phyloP scores from a whole-genome alignment of 208 protist genomes.

The Leishmania mexicana region DNA sequence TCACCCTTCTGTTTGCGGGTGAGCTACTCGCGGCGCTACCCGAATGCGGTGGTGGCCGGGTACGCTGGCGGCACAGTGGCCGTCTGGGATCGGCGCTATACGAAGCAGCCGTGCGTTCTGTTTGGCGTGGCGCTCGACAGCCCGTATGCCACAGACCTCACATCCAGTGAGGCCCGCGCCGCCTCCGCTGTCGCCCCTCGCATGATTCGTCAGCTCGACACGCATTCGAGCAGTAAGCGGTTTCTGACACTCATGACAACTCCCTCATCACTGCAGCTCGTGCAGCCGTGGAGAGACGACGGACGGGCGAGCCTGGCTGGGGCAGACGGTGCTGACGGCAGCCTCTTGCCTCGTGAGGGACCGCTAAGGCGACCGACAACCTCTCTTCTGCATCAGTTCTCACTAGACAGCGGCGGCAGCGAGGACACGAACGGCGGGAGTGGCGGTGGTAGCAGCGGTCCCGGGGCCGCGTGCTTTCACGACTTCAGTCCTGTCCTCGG shows the following conservation, averaged over 20 bases:
- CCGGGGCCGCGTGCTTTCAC: conserved; percentile 37
- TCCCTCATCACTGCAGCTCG: conserved; percentile 38
- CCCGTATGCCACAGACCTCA: neutral
- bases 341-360: neutral
- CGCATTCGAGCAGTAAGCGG: conserved; percentile 47
- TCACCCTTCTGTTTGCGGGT: conserved; percentile 36
- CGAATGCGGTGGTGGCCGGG: conserved; percentile 57
- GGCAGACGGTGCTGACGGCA: neutral
- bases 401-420: neutral
- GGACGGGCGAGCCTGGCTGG: neutral
- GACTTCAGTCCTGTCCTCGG: conserved; percentile 40
- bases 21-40: conserved; percentile 68
- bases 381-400: conserved; percentile 1
- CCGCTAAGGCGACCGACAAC: neutral
- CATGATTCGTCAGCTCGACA: conserved; percentile 42
- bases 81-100: conserved; percentile 42
- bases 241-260: conserved; percentile 62
- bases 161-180: neutral
- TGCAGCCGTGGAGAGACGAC: conserved; percentile 19
- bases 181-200: neutral
- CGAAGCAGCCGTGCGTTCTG: conserved; percentile 21
- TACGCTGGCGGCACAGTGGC: conserved; percentile 59
- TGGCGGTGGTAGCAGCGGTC: conserved; percentile 13
- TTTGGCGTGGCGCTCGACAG: conserved; percentile 19
- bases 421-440: neutral